A percentile compares a stretch with the other conserved stretches of the same genome.
phyloP scores from a whole-genome alignment of 352 stramenopile genomes.

The Peronospora belbahrii region DNA sequence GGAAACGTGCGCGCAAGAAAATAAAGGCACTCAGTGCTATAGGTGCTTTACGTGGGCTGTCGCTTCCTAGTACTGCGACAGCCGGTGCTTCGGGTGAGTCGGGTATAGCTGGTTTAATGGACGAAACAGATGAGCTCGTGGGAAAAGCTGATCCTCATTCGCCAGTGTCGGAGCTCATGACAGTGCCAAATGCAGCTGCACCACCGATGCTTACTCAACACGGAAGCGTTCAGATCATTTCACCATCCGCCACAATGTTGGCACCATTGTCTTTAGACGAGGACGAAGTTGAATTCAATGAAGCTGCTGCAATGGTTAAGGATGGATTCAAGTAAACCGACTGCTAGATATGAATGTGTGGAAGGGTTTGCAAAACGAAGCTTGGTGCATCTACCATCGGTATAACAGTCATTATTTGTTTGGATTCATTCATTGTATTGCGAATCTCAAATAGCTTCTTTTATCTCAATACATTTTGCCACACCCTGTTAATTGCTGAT shows the following conservation, averaged over 20 bases:
- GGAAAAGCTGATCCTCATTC: conserved; percentile 7
- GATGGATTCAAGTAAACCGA: no score
- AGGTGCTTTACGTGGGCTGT: conserved; percentile 42
- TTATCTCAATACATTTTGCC: no score
- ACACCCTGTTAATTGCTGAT: no score
- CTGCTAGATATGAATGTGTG: no score
- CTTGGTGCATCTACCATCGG: no score
- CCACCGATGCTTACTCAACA: conserved; percentile 51
- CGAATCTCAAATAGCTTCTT: no score
- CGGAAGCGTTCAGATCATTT: conserved; percentile 62
- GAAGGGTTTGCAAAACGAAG: no score
- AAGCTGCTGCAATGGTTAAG: no score
- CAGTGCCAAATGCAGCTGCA: conserved; percentile 19
- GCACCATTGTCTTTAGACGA: conserved; percentile 22
- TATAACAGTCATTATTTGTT: no score
- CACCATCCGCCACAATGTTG: conserved; percentile 20
- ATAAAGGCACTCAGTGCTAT: conserved; percentile 79
- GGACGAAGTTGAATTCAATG: conserved; percentile 27
- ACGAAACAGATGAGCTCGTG: conserved; percentile 13
- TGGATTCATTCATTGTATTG: no score
- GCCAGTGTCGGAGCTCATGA: conserved; percentile 27
- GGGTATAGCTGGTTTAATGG: conserved; percentile 1
- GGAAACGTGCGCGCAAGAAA: conserved; percentile 82
- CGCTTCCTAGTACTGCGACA: conserved; percentile 19
- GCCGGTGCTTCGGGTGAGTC: conserved; percentile 19